phyloP scores from a whole-genome alignment of 2,329 filamentous ascomycete genomes.

The Paraconiothyrium brasiliense region DNA sequence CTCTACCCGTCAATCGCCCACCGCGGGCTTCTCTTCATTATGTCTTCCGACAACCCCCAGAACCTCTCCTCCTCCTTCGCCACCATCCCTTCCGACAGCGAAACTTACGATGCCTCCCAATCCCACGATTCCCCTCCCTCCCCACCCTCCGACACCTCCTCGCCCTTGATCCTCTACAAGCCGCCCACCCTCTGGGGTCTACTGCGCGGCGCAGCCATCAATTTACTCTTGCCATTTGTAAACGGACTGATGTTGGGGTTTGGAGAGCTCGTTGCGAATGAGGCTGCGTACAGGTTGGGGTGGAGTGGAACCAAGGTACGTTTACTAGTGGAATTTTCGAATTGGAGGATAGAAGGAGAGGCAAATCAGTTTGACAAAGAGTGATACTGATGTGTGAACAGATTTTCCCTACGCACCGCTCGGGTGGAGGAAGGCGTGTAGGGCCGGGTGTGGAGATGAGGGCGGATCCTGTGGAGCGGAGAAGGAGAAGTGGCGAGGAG shows the following conservation, averaged over 20 bases:
- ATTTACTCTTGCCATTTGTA: constrained; percentile 92
- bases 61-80: constrained; percentile 76
- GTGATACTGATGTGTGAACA: constrained; percentile 33
- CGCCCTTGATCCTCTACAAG: constrained; percentile 83
- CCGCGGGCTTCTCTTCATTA: not conserved
- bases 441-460: constrained; percentile 86
- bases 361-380: not conserved
- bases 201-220: constrained; percentile 89
- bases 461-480: constrained; percentile 68
- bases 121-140: constrained; percentile 71
- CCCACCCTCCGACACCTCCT: constrained; percentile 68
- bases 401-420: constrained; percentile 66
- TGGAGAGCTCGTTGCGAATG: constrained; percentile 95
- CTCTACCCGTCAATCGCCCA: too few relatives aligned
- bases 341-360: not conserved
- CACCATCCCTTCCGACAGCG: constrained; percentile 83
- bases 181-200: constrained; percentile 89
- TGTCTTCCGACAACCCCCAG: constrained; percentile 41
- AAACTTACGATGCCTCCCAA: constrained; percentile 76
- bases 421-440: constrained; percentile 66
- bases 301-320: constrained; percentile 94
- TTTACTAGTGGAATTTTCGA: constrained; percentile 14
- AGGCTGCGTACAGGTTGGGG: constrained; percentile 89
- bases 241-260: constrained; percentile 99
- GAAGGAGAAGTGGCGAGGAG: constrained; percentile 61